Conservation (phyloP, 257 asterid genomes). For the Primulina tabacum region DNA sequence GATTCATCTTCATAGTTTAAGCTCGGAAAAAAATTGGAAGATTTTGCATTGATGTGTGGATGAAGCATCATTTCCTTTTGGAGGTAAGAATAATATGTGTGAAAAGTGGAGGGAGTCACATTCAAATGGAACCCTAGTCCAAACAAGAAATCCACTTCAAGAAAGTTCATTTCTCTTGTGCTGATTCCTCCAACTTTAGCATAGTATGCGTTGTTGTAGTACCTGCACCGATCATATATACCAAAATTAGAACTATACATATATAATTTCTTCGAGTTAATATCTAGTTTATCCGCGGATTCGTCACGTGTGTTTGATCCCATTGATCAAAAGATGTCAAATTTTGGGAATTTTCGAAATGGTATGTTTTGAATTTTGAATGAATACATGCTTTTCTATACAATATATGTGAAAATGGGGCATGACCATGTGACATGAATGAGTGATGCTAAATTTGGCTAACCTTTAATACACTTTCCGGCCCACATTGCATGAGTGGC, state of each 20-base stretch:
- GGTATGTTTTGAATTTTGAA: too few species aligned
- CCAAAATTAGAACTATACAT: not conserved
- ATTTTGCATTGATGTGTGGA: slow-evolving; percentile 35
- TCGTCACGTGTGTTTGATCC: too few species aligned
- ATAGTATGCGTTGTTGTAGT: slow-evolving; percentile 88
- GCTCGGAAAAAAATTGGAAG: slow-evolving; percentile 53
- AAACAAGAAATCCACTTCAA: slow-evolving; percentile 86
- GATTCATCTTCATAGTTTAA: slow-evolving; percentile 69
- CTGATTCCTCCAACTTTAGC: slow-evolving; percentile 98
- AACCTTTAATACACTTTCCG: slow-evolving; percentile 16
- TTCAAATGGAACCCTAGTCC: slow-evolving; percentile 86
- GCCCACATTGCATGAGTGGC: slow-evolving; percentile 21
- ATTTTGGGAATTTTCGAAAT: too few species aligned
- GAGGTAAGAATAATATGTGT: slow-evolving; percentile 62
- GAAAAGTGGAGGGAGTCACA: slow-evolving; percentile 77
- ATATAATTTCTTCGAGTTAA: not conserved
- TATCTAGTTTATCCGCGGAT: not conserved
- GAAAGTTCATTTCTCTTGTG: slow-evolving; percentile 90
- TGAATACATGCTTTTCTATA: not conserved
- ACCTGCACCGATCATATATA: slow-evolving; percentile 38
- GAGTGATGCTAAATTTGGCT: slow-evolving; percentile 12
- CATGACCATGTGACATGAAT: slow-evolving; percentile 7
- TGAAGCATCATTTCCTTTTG: slow-evolving; percentile 70
- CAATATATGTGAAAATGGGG: not conserved
- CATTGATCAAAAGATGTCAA: too few species aligned